Base-by-base conservation (phyloP, 768 basidiomycete genomes). In the Leccinum disarticulatum region DNA sequence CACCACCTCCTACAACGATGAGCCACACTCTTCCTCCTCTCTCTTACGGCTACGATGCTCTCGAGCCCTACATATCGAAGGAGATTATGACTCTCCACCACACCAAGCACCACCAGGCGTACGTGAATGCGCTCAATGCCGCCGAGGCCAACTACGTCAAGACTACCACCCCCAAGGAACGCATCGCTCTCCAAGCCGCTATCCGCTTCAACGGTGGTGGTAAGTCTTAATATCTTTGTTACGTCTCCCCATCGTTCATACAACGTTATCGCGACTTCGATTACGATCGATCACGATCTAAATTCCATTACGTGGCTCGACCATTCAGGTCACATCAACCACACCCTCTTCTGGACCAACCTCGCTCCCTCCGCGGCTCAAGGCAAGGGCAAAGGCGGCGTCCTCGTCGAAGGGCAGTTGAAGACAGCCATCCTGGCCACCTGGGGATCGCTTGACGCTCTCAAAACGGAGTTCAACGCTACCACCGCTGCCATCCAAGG, bases 121-220 rank as follows among this genome's bases (percentile, higher is more conserved):
- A 97, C 68, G 92, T 96, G 56, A 95, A 86, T 68, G 90, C 88
- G 2, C 84, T 98, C 73, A 98, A 96, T 77, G 86, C 90, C 35
- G 95, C 94, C 17, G 94, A 96, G 77, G 78, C 81, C 61, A 80
- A 83, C 0, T 92, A 94, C 71, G 80, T 85, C 51, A 84, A 84
- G 66, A 79, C 89, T 0, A 65, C 76, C 3, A 82, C 86, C 52
- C 83, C 91, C 68, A 92, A 88, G 77, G 87, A 89, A 72, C 84
- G 87, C 64, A 94, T 97, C 68, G 87, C 85, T 25, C 88, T 97
- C 58, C 93, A 95, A 75, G 85, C 91, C 15, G 93, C 94, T 6
- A 80, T 97, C 74, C 94, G 91, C 77, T 98, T 98, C 83, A 97
- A 98, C 75, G 95, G 95, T 63, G 95, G 95, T 77, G 95, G 94